These are phyloP conservation scores for Ustulina deusta DNA, from an alignment of 2,329 filamentous ascomycete species.

Conservation along the genomic window DNA sequence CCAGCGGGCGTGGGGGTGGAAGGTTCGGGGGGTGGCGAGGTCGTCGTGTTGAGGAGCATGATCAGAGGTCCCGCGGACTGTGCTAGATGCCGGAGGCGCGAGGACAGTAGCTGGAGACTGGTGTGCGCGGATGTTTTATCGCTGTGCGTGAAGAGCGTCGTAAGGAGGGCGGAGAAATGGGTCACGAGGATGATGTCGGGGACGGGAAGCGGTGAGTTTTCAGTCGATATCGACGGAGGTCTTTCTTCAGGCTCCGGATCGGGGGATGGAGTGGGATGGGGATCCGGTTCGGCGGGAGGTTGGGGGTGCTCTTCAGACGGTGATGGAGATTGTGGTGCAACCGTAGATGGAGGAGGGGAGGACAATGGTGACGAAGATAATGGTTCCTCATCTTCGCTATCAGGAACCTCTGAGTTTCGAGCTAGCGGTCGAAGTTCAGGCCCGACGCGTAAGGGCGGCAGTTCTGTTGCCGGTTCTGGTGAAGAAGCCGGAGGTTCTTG, in stretches of 20 bases:
- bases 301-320: constrained; percentile 1
- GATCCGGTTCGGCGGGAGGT: neutral
- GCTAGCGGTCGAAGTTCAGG: constrained; percentile 8
- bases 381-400: constrained; percentile 58
- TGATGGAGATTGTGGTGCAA: constrained; percentile 10
- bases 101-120: constrained; percentile 61
- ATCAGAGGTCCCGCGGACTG: constrained; percentile 61
- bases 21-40: constrained; percentile 37
- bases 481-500: constrained; percentile 35
- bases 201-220: constrained; percentile 26
- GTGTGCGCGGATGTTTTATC: constrained; percentile 62
- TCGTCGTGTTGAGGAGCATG: constrained; percentile 67
- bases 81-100: constrained; percentile 60
- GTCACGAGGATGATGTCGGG: constrained; percentile 67
- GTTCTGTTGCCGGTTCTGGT: constrained; percentile 19
- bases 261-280: neutral
- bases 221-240: neutral
- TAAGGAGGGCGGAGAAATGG: constrained; percentile 65
- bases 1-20: constrained; percentile 24
- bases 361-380: constrained; percentile 40
- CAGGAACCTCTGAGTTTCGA: constrained; percentile 45
- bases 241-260: constrained; percentile 4
- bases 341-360: constrained; percentile 21
- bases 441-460: constrained; percentile 36
- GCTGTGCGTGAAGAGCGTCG: constrained; percentile 63